phyloP scores from a whole-genome alignment of 78 protist genomes.

The Dictyostelium brefeldianum region DNA sequence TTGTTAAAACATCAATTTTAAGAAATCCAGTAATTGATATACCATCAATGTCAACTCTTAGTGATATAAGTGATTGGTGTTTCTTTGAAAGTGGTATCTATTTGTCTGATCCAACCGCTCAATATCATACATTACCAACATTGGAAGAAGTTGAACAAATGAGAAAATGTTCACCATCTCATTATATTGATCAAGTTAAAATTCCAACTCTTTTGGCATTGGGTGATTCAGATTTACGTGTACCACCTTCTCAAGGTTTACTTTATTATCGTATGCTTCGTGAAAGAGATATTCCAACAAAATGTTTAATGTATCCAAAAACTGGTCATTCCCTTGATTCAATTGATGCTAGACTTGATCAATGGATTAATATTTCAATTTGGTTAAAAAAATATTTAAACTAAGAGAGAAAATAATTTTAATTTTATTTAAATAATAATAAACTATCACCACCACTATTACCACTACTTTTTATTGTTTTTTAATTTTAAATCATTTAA shows the following conservation, averaged over 20 bases:
- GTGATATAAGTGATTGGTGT: constrained; percentile 79
- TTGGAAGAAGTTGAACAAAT: constrained; percentile 28
- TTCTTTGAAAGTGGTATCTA: constrained; percentile 69
- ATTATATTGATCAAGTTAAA: constrained; percentile 4
- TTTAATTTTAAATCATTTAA: constrained; percentile 17
- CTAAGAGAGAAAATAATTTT: no score
- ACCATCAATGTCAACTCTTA: constrained; percentile 46
- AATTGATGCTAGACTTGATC: constrained; percentile 64
- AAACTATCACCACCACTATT: no score
- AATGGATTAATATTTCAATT: constrained; percentile 56
- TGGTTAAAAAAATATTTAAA: constrained; percentile 59
- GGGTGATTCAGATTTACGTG: constrained; percentile 48
- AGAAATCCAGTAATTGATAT: constrained; percentile 81
- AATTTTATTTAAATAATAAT: background rate
- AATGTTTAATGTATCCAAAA: constrained; percentile 60
- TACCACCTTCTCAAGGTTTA: constrained; percentile 74
- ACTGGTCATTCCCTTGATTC: constrained; percentile 58
- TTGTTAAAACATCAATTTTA: constrained; percentile 41
- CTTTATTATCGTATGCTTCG: constrained; percentile 20
- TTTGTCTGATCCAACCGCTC: constrained; percentile 6
- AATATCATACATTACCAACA: constrained; percentile 42
- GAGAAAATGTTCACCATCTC: constrained; percentile 69
- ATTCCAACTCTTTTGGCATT: constrained; percentile 35
- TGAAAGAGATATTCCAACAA: constrained; percentile 42
- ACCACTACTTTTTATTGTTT: no score